Conservation (phyloP, 1,139 yeast genomes). For the Petasospora fabianii region DNA sequence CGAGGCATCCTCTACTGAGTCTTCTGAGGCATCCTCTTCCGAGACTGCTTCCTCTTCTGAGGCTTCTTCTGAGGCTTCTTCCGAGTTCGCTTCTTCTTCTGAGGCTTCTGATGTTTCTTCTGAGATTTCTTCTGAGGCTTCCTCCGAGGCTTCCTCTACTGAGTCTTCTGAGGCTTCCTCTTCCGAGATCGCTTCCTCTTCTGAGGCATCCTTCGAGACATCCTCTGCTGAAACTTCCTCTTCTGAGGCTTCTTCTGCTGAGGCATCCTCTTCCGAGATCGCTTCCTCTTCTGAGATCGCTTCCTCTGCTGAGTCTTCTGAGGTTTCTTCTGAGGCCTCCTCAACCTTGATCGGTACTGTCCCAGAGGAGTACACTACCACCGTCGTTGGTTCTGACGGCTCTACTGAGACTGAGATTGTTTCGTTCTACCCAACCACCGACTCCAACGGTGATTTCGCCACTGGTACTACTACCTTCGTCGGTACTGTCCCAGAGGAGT, state of each 20-base stretch:
- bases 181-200: background rate
- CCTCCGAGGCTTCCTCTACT: constrained; percentile 5
- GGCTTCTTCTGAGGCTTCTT: background rate
- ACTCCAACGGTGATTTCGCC: background rate
- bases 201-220: background rate
- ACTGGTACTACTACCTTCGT: background rate
- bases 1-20: background rate
- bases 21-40: background rate
- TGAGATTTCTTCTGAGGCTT: background rate
- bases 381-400: background rate
- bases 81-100: background rate
- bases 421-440: background rate
- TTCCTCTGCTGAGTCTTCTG: background rate
- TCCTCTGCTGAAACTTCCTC: background rate
- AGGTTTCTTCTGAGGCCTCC: background rate
- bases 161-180: background rate
- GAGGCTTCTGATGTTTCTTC: constrained; percentile 1
- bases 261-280: background rate
- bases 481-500: background rate
- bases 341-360: background rate
- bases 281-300: background rate
- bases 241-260: background rate
- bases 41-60: background rate
- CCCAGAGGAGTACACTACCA: background rate
- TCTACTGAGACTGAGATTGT: background rate